phyloP scores from a whole-genome alignment of 2,329 filamentous ascomycete species.

The Phialophora expanda region DNA sequence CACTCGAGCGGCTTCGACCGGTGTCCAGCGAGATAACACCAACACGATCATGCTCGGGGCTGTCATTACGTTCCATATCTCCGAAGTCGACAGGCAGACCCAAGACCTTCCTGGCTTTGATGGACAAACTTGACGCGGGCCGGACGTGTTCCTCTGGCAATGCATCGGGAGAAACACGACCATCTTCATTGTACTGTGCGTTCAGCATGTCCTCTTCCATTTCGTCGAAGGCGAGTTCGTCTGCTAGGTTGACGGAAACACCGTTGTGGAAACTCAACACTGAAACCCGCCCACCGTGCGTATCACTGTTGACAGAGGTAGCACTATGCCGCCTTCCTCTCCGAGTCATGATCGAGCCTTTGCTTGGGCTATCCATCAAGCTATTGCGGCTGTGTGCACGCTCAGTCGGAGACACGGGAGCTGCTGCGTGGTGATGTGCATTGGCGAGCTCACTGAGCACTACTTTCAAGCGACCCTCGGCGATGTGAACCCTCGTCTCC shows the following conservation, averaged over 20 bases:
- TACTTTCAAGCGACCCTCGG: constrained; percentile 81
- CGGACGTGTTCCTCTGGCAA: constrained; percentile 50
- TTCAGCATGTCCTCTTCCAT: constrained; percentile 67
- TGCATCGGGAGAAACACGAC: constrained; percentile 57
- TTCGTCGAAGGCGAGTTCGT: constrained; percentile 86
- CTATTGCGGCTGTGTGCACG: constrained; percentile 38
- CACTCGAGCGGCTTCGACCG: constrained; percentile 20
- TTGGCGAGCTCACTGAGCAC: constrained; percentile 80
- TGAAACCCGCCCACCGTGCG: constrained; percentile 71
- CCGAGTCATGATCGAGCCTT: constrained; percentile 39
- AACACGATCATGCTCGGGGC: constrained; percentile 36
- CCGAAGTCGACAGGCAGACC: constrained; percentile 49
- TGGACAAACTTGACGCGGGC: constrained; percentile 49
- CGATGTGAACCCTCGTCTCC: constrained; percentile 86
- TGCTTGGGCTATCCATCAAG: constrained; percentile 37
- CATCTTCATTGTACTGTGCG: constrained; percentile 72
- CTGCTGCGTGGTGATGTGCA: constrained; percentile 46
- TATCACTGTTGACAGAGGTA: constrained; percentile 58
- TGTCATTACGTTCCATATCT: constrained; percentile 41
- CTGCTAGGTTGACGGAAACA: constrained; percentile 75
- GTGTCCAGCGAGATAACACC: constrained; percentile 12
- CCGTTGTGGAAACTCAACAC: constrained; percentile 63
- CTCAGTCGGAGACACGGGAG: constrained; percentile 32
- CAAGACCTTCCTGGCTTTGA: constrained; percentile 54
- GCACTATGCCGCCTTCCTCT: constrained; percentile 64